Evolutionary conservation across 1,284 basidiomycete genomes (phyloP).

Genomic region (Hypsizygus ulmarius): DNA sequence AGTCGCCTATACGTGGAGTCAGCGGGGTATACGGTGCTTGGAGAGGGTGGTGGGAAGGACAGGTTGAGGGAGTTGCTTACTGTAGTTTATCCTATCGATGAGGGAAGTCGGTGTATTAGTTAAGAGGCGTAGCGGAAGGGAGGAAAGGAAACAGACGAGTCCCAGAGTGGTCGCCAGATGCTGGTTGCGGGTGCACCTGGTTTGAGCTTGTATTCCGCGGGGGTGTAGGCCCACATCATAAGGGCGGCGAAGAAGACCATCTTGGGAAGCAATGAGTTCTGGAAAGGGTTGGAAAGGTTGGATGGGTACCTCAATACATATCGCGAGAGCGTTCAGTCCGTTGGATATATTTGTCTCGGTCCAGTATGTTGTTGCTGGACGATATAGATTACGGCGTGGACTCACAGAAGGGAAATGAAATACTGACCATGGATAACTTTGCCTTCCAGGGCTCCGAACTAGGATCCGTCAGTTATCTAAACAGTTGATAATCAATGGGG

Average conservation of each 20-base stretch:
- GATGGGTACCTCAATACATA: conserved; percentile 69
- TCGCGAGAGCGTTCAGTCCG: conserved; percentile 78
- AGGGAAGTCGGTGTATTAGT: neutral
- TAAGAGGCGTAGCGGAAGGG: neutral
- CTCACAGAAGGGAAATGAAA: neutral
- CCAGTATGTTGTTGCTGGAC: conserved; percentile 72
- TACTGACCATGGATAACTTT: conserved; percentile 56
- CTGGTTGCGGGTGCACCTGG: conserved; percentile 37
- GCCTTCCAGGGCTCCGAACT: conserved; percentile 62
- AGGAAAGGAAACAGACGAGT: conserved; percentile 48
- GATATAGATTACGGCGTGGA: neutral
- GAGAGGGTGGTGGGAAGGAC: neutral
- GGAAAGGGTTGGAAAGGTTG: neutral
- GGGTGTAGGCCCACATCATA: conserved; percentile 82
- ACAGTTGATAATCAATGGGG: neutral
- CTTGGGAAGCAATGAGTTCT: conserved; percentile 31
- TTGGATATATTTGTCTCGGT: conserved; percentile 76
- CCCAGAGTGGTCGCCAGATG: conserved; percentile 67
- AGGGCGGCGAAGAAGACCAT: conserved; percentile 79
- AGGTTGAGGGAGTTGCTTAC: conserved; percentile 35
- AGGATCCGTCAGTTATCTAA: neutral
- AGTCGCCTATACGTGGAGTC: conserved; percentile 48
- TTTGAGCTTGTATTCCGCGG: conserved; percentile 59
- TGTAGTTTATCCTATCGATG: conserved; percentile 61
- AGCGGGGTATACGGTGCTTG: neutral